Conservation (phyloP, 257 asterid genomes). For the Craterostigma plantagineum region DNA sequence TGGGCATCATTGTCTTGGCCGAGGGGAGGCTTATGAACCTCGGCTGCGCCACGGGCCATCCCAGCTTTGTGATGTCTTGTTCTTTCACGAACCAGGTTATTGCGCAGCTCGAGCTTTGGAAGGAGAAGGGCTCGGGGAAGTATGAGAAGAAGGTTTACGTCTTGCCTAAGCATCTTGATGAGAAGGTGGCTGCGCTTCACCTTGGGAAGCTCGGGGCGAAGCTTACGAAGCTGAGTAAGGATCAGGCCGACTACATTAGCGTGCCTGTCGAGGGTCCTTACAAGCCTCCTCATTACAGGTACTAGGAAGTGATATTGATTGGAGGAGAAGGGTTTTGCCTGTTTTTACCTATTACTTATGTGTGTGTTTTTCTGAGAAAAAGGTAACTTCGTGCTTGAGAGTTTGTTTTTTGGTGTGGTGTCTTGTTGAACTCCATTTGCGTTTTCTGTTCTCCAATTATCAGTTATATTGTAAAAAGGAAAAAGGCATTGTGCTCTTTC, state of each 20-base stretch:
- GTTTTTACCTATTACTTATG: no score
- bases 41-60: constrained; percentile 31
- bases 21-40: constrained; percentile 30
- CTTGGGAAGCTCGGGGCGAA: constrained; percentile 25
- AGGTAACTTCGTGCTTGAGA: no score
- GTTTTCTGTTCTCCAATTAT: no score
- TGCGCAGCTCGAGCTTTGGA: constrained; percentile 29
- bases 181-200: constrained; percentile 27
- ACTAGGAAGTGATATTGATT: no score
- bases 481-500: no score
- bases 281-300: constrained; percentile 27
- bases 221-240: constrained; percentile 21
- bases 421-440: no score
- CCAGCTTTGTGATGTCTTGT: constrained; percentile 32
- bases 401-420: no score
- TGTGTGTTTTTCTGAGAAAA: no score
- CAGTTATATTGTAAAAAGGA: no score
- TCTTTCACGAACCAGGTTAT: constrained; percentile 25
- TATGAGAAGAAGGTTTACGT: constrained; percentile 11
- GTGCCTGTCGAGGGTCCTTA: constrained; percentile 25
- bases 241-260: constrained; percentile 19
- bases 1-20: constrained; percentile 17
- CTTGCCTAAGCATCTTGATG: constrained; percentile 21
- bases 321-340: no score
- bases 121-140: constrained; percentile 18